phyloP scores from a whole-genome alignment of 805 yeast genomes.

The Suhomyces canberraensis region DNA sequence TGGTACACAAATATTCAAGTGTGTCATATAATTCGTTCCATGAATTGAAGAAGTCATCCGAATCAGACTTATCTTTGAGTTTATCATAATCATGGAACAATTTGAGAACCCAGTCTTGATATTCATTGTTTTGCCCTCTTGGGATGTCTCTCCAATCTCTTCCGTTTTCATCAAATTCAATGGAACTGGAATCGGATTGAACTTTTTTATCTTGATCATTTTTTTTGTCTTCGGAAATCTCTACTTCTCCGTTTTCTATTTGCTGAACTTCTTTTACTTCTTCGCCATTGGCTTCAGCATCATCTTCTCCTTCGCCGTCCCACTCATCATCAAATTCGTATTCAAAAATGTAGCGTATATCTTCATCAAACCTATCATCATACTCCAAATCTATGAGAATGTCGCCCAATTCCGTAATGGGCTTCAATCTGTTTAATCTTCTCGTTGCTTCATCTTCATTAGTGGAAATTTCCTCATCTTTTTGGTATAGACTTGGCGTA shows the following conservation, averaged over 20 bases:
- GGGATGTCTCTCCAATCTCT: conserved; percentile 74
- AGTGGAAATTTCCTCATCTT: conserved; percentile 1
- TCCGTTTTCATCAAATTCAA: conserved; percentile 58
- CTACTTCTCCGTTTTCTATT: conserved; percentile 10
- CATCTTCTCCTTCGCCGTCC: conserved; percentile 8
- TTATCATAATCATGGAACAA: conserved; percentile 14
- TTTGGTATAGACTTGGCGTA: conserved; percentile 8
- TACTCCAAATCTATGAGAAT: conserved; percentile 53
- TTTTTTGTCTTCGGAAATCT: not conserved
- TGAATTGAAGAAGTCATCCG: conserved; percentile 26
- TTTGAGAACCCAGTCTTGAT: conserved; percentile 18
- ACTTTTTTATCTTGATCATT: conserved; percentile 2
- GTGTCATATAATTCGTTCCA: conserved; percentile 24
- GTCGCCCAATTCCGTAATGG: conserved; percentile 45
- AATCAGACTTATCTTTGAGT: conserved; percentile 14
- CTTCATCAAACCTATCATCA: conserved; percentile 69
- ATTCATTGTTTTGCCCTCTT: conserved; percentile 49
- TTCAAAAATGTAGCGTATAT: conserved; percentile 58
- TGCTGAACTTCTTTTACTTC: conserved; percentile 20
- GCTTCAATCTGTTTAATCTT: conserved; percentile 19
- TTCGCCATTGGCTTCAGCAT: conserved; percentile 8
- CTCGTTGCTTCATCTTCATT: conserved; percentile 8
- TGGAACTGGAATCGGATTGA: conserved; percentile 15
- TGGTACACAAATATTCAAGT: conserved; percentile 22
- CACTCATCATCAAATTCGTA: conserved; percentile 39